Base-by-base conservation (phyloP, 441 rosid species). In the Pelargonium myrrhifolium region DNA sequence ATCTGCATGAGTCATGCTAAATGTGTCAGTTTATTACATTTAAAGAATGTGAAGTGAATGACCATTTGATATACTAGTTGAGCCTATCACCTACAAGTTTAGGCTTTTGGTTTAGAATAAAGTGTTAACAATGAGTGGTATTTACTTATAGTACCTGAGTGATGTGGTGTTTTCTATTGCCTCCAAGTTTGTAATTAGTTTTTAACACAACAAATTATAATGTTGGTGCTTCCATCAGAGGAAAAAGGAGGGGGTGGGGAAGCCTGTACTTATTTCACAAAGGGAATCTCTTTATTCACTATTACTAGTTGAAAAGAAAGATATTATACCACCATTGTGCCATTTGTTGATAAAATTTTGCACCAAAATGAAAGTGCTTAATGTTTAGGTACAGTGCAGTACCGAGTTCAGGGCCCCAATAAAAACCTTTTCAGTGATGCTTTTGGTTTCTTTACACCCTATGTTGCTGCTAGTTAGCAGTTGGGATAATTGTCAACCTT, bases 321-420 rank as follows among this genome's bases (percentile, higher is more conserved):
- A 35, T 9, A 37, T 31, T 37, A 37, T 37, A 37, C 40, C 39
- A 35, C 8, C 39, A 40, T 40, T 24, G 12, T 5, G 20, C 42
- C 40, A 9, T 66, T 31, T 53, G 9, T 24, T 35, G 7, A 9
- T 67, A 31, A 10, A 31, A 17, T 39, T 9, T 15, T 15, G 56
- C 9, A 15, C 15, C 18, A 4, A 10, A 21, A 55, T 66, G 69
- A 6, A 49, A 26, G 62, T 17, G 21, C 22, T 9, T 63, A 8
- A 12, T 63, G 65, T 22, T 63, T 63, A 63, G 45, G 71, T 39
- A 45, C 14, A 31, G 20, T 56, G 6, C 17, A 22, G 43, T 47
- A 24, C 58, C 17, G 18, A 42, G 53, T 26, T 67, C 20, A 5
- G 39, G 65, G 65, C 2, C 65, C n/a, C 6, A 20, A 35, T 53